These are phyloP conservation scores for Cytidiella melzeri DNA, from an alignment of 768 basidiomycete genomes.

Conservation along the genomic window DNA sequence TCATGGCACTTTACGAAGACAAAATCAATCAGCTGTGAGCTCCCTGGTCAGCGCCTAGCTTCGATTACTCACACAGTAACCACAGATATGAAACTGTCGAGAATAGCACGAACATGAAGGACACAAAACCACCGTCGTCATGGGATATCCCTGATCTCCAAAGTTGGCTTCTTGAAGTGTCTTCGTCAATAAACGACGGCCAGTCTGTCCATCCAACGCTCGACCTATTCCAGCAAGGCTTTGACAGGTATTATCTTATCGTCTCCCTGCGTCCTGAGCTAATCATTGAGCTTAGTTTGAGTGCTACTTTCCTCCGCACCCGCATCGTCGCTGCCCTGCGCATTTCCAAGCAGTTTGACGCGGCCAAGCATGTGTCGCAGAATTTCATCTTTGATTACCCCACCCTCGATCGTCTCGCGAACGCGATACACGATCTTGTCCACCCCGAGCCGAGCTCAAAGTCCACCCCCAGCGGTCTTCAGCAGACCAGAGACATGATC, in stretches of 20 bases:
- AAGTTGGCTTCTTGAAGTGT: constrained; percentile 10
- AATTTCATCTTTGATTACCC: constrained; percentile 11
- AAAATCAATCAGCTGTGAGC: constrained; percentile 11
- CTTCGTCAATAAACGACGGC: constrained; percentile 4
- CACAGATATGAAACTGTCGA: constrained; percentile 15
- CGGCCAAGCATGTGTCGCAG: constrained; percentile 1
- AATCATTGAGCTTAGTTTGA: constrained; percentile 2
- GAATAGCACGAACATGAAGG: constrained; percentile 9
- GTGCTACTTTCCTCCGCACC: constrained; percentile 12
- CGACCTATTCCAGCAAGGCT: constrained; percentile 11
- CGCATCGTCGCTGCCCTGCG: constrained; percentile 12
- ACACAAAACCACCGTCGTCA: constrained; percentile 8
- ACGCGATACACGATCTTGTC: background rate
- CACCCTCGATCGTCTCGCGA: constrained; percentile 1
- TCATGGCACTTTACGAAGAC: constrained; percentile 2
- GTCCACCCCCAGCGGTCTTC: background rate
- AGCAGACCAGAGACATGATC: constrained; percentile 1
- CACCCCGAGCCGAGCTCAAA: background rate
- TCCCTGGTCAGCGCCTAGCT: no score
- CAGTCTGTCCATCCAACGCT: background rate
- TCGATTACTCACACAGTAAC: background rate
- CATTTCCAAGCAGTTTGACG: background rate
- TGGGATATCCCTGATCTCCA: constrained; percentile 7
- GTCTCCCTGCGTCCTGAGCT: background rate
- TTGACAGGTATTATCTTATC: constrained; percentile 7